Evolutionary conservation across 441 rosid genomes (phyloP).

Genomic region (Euphorbia corollata): DNA sequence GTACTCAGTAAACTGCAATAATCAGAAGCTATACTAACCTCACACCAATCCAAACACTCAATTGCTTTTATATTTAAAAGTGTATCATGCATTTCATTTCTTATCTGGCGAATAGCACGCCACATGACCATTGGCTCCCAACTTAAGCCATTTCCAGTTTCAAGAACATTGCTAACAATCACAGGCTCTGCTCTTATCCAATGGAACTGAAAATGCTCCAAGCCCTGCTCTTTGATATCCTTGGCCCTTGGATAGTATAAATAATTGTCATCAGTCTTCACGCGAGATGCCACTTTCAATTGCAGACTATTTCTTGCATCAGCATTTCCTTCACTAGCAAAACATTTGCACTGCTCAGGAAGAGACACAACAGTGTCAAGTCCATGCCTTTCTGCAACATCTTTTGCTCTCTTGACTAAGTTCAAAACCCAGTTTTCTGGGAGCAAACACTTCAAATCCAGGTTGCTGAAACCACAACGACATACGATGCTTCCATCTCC

Average conservation of each 20-base stretch:
- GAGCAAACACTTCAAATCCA: slow-evolving; percentile 48
- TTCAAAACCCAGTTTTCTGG: slow-evolving; percentile 35
- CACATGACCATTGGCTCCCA: slow-evolving; percentile 95
- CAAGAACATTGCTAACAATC: slow-evolving; percentile 64
- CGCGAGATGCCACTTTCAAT: slow-evolving; percentile 65
- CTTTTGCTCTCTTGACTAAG: slow-evolving; percentile 49
- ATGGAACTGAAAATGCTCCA: slow-evolving; percentile 69
- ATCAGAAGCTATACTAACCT: slow-evolving; percentile 43
- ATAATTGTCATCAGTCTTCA: slow-evolving; percentile 53
- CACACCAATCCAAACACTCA: slow-evolving; percentile 67
- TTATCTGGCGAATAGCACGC: slow-evolving; percentile 71
- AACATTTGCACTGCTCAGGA: slow-evolving; percentile 39
- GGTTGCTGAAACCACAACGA: slow-evolving; percentile 44
- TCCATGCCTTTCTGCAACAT: slow-evolving; percentile 21
- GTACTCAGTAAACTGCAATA: not conserved
- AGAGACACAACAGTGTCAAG: slow-evolving; percentile 18
- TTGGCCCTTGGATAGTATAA: slow-evolving; percentile 53
- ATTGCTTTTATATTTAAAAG: slow-evolving; percentile 48
- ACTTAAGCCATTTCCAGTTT: slow-evolving; percentile 66
- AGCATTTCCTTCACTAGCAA: slow-evolving; percentile 27
- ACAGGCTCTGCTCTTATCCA: slow-evolving; percentile 86
- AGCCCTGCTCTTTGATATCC: slow-evolving; percentile 39
- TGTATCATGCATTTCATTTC: slow-evolving; percentile 25
- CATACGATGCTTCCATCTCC: slow-evolving; percentile 55
- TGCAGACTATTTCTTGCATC: slow-evolving; percentile 23